Percentiles rank a stretch among this genome's conserved stretches.
These are phyloP conservation scores for Lotmaria passim DNA, from an alignment of 208 protist genomes.

Conservation along the genomic window DNA sequence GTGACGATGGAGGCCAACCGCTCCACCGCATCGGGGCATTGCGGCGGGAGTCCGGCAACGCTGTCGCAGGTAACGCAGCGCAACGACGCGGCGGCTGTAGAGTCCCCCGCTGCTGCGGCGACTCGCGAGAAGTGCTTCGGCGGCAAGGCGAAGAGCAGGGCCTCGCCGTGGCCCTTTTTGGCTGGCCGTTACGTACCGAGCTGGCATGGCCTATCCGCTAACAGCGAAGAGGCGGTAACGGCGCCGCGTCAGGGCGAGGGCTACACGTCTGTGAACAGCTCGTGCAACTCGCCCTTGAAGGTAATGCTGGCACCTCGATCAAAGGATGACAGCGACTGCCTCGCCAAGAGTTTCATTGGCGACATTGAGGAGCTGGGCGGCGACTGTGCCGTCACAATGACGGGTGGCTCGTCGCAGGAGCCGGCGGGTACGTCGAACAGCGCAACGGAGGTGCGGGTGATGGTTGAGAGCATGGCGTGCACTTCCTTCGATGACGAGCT, in stretches of 20 bases:
- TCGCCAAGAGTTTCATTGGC: not conserved
- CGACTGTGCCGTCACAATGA: not conserved
- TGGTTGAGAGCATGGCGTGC: conserved; percentile 17
- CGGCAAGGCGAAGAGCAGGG: not conserved
- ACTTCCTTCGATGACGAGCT: conserved; percentile 34
- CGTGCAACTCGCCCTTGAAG: not conserved
- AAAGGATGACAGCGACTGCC: conserved; percentile 2
- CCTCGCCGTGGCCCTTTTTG: not conserved
- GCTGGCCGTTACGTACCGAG: conserved; percentile 20
- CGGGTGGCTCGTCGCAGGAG: not conserved
- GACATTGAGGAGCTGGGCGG: not conserved
- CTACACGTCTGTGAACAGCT: not conserved
- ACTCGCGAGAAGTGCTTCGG: not conserved
- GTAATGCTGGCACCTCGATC: not conserved
- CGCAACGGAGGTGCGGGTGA: conserved; percentile 1
- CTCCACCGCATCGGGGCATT: not conserved
- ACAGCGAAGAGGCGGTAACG: not conserved
- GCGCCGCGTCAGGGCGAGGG: not conserved
- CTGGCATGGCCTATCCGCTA: conserved; percentile 20
- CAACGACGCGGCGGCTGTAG: not conserved
- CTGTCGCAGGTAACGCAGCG: conserved; percentile 3
- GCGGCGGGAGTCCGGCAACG: not conserved
- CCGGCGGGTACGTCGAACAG: not conserved
- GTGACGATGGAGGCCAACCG: conserved; percentile 1
- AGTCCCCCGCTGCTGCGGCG: not conserved